These are phyloP conservation scores for Chlamydomonas sp. DNA, from an alignment of 139 green algal species.

Conservation along the genomic window DNA sequence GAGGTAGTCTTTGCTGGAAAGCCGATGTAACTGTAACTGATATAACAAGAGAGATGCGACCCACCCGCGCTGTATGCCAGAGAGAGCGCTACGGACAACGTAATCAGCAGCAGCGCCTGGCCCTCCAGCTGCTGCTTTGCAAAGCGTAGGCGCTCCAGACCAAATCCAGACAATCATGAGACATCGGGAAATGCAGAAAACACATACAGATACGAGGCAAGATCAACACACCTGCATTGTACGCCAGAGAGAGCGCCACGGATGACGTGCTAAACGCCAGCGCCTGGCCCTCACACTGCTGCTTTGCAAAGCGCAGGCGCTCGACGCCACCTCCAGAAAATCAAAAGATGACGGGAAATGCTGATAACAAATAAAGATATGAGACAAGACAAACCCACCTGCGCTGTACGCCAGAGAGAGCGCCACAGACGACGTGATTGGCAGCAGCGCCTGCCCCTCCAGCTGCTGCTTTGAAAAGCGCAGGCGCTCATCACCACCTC, in stretches of 20 bases:
- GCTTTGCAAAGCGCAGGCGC: slow-evolving; percentile 38
- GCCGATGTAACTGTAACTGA: too few relatives aligned
- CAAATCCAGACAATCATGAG: slow-evolving; percentile 50
- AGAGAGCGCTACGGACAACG: neutral
- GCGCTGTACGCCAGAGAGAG: neutral
- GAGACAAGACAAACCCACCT: too few relatives aligned
- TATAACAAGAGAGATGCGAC: too few relatives aligned
- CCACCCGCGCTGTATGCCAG: too few relatives aligned
- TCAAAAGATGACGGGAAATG: too few relatives aligned
- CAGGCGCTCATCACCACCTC: slow-evolving; percentile 28
- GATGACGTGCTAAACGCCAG: slow-evolving; percentile 9
- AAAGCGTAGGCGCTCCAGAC: slow-evolving; percentile 32
- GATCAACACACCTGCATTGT: too few relatives aligned
- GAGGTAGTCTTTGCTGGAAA: too few relatives aligned
- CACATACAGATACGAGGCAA: too few relatives aligned
- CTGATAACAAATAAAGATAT: too few relatives aligned
- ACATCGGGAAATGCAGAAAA: too few relatives aligned
- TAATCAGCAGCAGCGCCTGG: slow-evolving; percentile 15
- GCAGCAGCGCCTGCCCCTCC: slow-evolving; percentile 20
- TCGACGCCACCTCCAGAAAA: too few relatives aligned
- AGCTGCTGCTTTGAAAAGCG: slow-evolving; percentile 44
- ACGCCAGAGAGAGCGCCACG: neutral
- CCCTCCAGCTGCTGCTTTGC: slow-evolving; percentile 38
- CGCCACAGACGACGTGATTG: slow-evolving; percentile 6
- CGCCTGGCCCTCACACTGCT: slow-evolving; percentile 30